phyloP scores from a whole-genome alignment of 2,329 filamentous ascomycete species.

The Diaporthe ampelina region DNA sequence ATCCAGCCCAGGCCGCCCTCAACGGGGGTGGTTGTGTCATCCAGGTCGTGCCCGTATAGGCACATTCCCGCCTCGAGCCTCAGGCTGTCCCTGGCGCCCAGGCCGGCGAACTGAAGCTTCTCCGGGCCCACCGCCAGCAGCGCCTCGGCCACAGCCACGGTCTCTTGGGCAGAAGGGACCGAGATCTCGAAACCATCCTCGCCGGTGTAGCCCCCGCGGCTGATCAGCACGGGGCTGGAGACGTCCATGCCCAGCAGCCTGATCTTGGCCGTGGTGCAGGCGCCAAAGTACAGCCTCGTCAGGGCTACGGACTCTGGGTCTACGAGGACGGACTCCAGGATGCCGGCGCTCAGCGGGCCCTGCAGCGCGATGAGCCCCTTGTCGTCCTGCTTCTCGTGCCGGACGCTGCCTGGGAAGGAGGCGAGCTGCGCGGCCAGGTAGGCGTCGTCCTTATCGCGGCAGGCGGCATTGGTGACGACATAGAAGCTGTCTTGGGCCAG shows the following conservation, averaged over 20 bases:
- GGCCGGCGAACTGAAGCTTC: slow-evolving; percentile 82
- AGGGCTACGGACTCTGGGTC: slow-evolving; percentile 68
- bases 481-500: slow-evolving; percentile 84
- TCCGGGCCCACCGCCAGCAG: slow-evolving; percentile 76
- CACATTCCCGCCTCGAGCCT: slow-evolving; percentile 98
- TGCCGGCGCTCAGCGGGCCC: slow-evolving; percentile 80
- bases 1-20: slow-evolving; percentile 79
- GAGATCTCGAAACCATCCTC: slow-evolving; percentile 99
- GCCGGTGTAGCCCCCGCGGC: slow-evolving; percentile 93
- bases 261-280: slow-evolving; percentile 76
- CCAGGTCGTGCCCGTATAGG: slow-evolving; percentile 98
- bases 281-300: slow-evolving; percentile 84
- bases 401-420: slow-evolving; percentile 51
- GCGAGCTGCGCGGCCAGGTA: slow-evolving; percentile 82
- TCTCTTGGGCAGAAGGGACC: slow-evolving; percentile 74
- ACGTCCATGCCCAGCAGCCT: slow-evolving; percentile 66
- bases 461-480: slow-evolving; percentile 95
- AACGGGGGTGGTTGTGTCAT: slow-evolving; percentile 77
- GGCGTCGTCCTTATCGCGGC: slow-evolving; percentile 86
- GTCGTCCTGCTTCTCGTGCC: slow-evolving; percentile 69
- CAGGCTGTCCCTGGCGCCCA: slow-evolving; percentile 92
- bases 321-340: slow-evolving; percentile 75
- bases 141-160: slow-evolving; percentile 75
- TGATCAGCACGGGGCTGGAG: slow-evolving; percentile 76
- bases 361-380: slow-evolving; percentile 91